Base-by-base conservation (phyloP, 2,329 filamentous ascomycete genomes). In the Sporothrix variecibatus region DNA sequence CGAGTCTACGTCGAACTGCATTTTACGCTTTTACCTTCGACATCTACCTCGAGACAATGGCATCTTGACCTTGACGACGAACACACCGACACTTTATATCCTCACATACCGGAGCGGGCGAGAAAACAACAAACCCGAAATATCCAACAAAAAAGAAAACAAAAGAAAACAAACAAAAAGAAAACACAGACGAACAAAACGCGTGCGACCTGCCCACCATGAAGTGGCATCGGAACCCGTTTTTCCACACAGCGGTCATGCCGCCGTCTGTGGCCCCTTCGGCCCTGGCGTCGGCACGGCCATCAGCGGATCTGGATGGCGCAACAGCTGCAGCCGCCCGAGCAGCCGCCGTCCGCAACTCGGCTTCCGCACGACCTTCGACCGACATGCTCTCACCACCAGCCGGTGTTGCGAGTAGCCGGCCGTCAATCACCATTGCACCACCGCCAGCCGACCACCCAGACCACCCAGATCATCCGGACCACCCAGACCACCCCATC, bases 171-270 rank as follows among this genome's bases (percentile, higher is more conserved):
- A 11, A 23, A 56, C 31, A 68, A 7, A 15, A 17, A 1, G 9
- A 43, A 67, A 23, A 7, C 62, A n/a, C 5, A 34, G 34, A 34
- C 34, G 34, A 17, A 49, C 43, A 8, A 31, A 20, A 15, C 2
- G n/a, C 71, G 5, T 40, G 17, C 40, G 15, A 31, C 15, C 56
- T 71, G n/a, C 58, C 40, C 40, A 71, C 65, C 67, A 78, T 78
- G 77, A 76, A 72, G 64, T 78, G 77, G 77, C 75, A 77, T 62
- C 74, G 76, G 11, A 78, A 78, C 49, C 77, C 76, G 72, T 77
- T 78, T 28, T 78, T 77, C 73, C 73, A 78, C 67, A 75, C 77
- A 67, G 72, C 75, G 11, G 77, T 76, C 67, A 75, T 76, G 73
- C 76, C 75, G 74, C 75, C 76, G 23, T 77, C 76, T 0, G 76